Evolutionary conservation across 2,329 filamentous ascomycete genomes (phyloP).

Genomic region (Fusarium sp.): DNA sequence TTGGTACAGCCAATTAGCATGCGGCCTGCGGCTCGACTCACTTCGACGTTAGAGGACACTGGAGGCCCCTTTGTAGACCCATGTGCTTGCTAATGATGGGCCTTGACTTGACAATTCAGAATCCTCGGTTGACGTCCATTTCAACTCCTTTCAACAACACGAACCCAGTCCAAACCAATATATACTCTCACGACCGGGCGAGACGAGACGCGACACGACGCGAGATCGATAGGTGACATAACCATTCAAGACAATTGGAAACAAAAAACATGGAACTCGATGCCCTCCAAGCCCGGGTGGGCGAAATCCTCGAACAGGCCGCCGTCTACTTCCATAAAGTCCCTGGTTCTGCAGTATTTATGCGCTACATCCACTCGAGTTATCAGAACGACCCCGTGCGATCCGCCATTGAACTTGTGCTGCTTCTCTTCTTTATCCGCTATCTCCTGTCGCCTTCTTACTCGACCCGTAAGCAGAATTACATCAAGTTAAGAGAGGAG

Average conservation of each 20-base stretch:
- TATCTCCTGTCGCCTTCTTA: slow-evolving; percentile 94
- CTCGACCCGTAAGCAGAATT: slow-evolving; percentile 88
- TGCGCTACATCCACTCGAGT: slow-evolving; percentile 95
- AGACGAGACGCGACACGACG: not conserved
- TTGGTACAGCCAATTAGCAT: slow-evolving; percentile 17
- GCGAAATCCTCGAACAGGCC: slow-evolving; percentile 63
- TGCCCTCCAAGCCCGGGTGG: slow-evolving; percentile 63
- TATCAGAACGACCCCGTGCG: slow-evolving; percentile 98
- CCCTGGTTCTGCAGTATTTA: slow-evolving; percentile 91
- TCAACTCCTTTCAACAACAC: not conserved
- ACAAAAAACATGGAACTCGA: slow-evolving; percentile 67
- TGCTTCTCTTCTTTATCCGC: slow-evolving; percentile 94
- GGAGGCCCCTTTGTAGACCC: slow-evolving; percentile 31
- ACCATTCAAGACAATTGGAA: not conserved
- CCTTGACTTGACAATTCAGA: slow-evolving; percentile 6
- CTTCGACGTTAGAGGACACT: slow-evolving; percentile 2
- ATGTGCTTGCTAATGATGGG: not conserved
- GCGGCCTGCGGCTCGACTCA: not conserved
- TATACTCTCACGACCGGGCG: not conserved
- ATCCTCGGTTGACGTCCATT: not conserved
- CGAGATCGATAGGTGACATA: not conserved
- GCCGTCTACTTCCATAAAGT: slow-evolving; percentile 83
- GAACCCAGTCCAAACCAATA: not conserved
- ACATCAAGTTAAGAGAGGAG: slow-evolving; percentile 88
- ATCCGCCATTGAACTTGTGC: slow-evolving; percentile 89